phyloP scores from a whole-genome alignment of 179 eudicot species.

The Drosera spatulata region DNA sequence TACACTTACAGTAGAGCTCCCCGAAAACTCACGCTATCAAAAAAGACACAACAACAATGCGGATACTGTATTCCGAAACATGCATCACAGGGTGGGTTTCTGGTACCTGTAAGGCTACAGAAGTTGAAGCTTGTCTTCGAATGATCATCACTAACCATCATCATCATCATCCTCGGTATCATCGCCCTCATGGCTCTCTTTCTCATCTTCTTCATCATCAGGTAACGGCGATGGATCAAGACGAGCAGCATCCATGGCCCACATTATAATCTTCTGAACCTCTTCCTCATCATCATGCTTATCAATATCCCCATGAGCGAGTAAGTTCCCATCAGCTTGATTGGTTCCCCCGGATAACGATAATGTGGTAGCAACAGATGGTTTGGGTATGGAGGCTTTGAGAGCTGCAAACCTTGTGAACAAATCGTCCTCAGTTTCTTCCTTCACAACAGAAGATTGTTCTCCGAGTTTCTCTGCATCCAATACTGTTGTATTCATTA shows the following conservation, averaged over 20 bases:
- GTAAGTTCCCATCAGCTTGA: constrained; percentile 2
- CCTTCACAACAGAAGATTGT: not conserved
- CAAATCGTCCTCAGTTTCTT: constrained; percentile 10
- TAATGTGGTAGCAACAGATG: constrained; percentile 18
- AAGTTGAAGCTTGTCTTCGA: no score
- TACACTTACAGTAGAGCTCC: no score
- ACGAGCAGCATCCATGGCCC: constrained; percentile 89
- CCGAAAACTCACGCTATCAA: no score
- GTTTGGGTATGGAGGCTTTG: constrained; percentile 40
- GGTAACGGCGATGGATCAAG: constrained; percentile 76
- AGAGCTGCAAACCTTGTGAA: constrained; percentile 26
- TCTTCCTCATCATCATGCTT: constrained; percentile 49
- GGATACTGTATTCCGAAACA: no score
- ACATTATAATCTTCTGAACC: constrained; percentile 64
- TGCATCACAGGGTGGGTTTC: no score
- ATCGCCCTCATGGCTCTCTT: constrained; percentile 9
- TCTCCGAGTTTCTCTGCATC: not conserved
- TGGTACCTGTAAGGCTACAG: no score
- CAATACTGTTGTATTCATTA: constrained; percentile 2
- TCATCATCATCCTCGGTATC: not conserved
- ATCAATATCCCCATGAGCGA: constrained; percentile 4
- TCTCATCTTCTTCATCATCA: constrained; percentile 30
- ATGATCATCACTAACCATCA: no score
- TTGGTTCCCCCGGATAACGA: constrained; percentile 6
- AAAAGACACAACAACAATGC: no score